phyloP scores from a whole-genome alignment of 1,284 basidiomycete species.

The Trichosporon coremiiforme region DNA sequence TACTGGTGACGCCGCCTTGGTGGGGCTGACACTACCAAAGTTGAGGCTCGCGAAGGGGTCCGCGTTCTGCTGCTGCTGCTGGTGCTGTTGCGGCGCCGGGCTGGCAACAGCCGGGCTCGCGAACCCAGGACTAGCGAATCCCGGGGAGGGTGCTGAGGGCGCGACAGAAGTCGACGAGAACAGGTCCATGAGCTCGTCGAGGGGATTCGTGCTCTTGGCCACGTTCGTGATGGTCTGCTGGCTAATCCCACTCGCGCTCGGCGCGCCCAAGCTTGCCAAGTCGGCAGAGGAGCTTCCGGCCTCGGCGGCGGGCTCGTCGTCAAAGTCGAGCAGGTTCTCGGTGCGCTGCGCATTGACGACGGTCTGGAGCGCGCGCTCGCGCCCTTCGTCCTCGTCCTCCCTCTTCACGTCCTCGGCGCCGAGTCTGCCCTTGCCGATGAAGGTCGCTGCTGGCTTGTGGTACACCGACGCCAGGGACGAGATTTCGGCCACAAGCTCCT shows the following conservation, averaged over 20 bases:
- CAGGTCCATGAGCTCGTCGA: conserved; percentile 87
- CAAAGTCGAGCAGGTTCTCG: conserved; percentile 93
- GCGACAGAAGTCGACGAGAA: conserved; percentile 65
- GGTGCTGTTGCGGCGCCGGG: conserved; percentile 20
- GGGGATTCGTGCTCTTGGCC: conserved; percentile 66
- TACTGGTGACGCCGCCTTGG: conserved; percentile 3
- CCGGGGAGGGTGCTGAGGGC: conserved; percentile 31
- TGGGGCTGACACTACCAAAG: not conserved
- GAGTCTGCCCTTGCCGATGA: conserved; percentile 79
- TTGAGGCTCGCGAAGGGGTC: conserved; percentile 24
- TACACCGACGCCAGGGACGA: conserved; percentile 88
- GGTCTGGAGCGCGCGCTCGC: conserved; percentile 81
- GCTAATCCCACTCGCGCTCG: conserved; percentile 32
- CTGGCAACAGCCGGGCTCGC: conserved; percentile 26
- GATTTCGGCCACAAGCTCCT: conserved; percentile 87
- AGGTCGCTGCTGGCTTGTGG: conserved; percentile 91
- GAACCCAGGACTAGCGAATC: not conserved
- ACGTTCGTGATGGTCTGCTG: conserved; percentile 43
- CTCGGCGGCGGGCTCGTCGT: conserved; percentile 60
- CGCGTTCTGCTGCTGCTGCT: not conserved
- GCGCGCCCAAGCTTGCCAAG: not conserved
- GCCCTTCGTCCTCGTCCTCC: conserved; percentile 64
- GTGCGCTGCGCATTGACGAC: conserved; percentile 86
- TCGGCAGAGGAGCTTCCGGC: conserved; percentile 1
- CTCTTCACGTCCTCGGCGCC: conserved; percentile 79